phyloP scores from a whole-genome alignment of 73 alveolate species.

The Symbiodinium pilosum region DNA sequence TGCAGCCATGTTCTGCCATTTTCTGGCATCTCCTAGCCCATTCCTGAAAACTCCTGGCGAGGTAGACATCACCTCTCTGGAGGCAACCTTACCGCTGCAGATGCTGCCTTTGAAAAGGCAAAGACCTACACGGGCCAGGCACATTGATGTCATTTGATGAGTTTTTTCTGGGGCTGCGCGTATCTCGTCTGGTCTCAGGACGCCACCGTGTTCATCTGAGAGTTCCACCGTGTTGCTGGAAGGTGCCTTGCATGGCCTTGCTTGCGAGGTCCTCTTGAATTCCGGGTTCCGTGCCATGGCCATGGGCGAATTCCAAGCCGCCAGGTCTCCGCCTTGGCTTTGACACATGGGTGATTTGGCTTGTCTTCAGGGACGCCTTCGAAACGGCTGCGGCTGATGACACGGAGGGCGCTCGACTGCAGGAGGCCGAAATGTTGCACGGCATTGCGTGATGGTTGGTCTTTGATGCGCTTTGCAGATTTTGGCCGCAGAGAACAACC shows the following conservation, averaged over 20 bases:
- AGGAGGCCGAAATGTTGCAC: background rate
- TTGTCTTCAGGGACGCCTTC: background rate
- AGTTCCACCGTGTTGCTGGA: background rate
- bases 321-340: conserved; percentile 15
- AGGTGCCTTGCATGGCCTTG: too few relatives aligned
- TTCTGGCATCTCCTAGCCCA: background rate
- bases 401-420: background rate
- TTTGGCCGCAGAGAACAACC: conserved; percentile 77
- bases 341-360: too few relatives aligned
- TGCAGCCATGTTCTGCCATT: background rate
- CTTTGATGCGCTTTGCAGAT: background rate
- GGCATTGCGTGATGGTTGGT: background rate
- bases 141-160: background rate
- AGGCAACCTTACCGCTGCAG: conserved; percentile 45
- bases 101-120: conserved; percentile 53
- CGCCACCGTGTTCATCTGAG: too few relatives aligned
- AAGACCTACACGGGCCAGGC: conserved; percentile 17
- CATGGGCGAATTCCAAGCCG: conserved; percentile 28
- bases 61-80: conserved; percentile 77
- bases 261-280: background rate
- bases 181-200: too few relatives aligned
- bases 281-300: conserved; percentile 62
- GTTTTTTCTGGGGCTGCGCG: background rate
- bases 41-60: background rate
- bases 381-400: background rate